These are phyloP conservation scores for Funneliformis caledonium DNA, from an alignment of 371 early-diverging fungal species.

Conservation along the genomic window DNA sequence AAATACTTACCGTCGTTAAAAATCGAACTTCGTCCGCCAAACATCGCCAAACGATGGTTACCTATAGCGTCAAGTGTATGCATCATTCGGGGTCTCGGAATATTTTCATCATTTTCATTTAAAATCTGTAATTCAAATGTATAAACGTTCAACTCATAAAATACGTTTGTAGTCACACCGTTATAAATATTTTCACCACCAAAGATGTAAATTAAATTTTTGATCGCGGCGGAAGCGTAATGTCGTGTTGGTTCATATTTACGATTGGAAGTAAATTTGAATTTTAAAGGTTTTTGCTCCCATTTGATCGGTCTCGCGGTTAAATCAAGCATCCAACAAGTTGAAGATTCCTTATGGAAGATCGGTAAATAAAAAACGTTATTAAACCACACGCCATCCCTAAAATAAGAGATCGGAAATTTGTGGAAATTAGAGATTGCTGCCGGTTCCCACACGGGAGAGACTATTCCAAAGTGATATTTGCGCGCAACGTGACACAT, in stretches of 20 bases:
- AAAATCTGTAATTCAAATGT: neutral
- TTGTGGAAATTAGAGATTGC: neutral
- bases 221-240: neutral
- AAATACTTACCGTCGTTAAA: neutral
- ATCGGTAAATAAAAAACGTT: neutral
- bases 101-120: neutral
- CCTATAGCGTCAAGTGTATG: constrained; percentile 22
- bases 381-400: constrained; percentile 6
- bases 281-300: neutral
- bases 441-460: constrained; percentile 5
- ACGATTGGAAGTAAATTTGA: neutral
- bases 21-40: constrained; percentile 4
- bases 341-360: neutral
- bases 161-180: neutral
- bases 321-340: constrained; percentile 18
- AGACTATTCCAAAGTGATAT: neutral
- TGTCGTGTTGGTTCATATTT: neutral
- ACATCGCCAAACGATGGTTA: constrained; percentile 6
- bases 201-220: constrained; percentile 24
- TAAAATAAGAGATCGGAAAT: neutral
- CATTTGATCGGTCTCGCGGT: neutral
- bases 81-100: neutral
- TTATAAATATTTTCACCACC: constrained; percentile 24
- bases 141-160: constrained; percentile 9
- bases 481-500: neutral